Base-by-base conservation (phyloP, 805 yeast genomes). In the Blastobotrys americana region DNA sequence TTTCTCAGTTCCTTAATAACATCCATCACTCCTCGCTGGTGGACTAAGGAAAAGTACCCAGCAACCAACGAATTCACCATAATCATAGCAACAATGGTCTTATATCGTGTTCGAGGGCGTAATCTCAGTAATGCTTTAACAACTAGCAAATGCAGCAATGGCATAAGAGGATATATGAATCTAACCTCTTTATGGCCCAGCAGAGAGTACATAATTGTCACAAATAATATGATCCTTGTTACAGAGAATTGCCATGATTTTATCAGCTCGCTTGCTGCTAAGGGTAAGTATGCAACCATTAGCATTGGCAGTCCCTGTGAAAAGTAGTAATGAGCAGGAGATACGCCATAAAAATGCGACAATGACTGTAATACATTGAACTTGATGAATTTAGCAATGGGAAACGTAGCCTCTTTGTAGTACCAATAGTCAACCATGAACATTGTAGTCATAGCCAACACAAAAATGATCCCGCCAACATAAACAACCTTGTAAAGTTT, bases 151-250 rank as follows among this genome's bases (percentile, higher is more conserved):
- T 82, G 67, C 49, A 87, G 64, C 2, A 86, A 55, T 1, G 98
- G 97, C 64, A 84, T 80, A 42, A 93, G 58, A 1, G 94, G 95
- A 54, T 82, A 87, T 15, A 94, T 70, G 60, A 93, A 93, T 38
- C 99, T 72, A 54, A 88, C 84, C 59, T 93, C 99, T 59, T 93
- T 93, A 62, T 93, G 99, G 8, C 73, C 67, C 16, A 93, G 73
- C 2, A 68, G 42, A 0, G 96, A 84, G 54, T 84, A 86, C 0
- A 71, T 67, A 0, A 64, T 40, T 1, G 84, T 41, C 37, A 82
- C 82, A 3, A 73, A 44, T 0, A 73, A 49, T 41, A 48, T 52
- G 60, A 38, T 47, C 52, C 43, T 44, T 44, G 72, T 52, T 5
- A 57, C 9, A 50, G 55, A 43, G 13, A 54, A 35, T 25, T 13